Conservation (phyloP, 495 filamentous ascomycete genomes). For the Aspergillus indologenus region DNA sequence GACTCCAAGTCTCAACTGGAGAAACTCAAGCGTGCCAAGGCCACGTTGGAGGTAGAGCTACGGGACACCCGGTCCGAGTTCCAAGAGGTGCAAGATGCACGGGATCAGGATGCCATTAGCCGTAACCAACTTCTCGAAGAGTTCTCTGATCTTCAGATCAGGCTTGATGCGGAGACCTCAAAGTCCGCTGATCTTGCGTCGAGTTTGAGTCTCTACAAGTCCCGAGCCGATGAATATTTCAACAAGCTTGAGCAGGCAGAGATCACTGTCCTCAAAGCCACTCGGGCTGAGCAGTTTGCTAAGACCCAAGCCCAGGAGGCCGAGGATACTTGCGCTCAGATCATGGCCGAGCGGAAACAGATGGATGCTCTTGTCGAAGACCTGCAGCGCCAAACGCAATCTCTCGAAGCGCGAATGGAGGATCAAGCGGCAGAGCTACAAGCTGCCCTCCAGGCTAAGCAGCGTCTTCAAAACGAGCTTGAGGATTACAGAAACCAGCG, state of each 20-base stretch:
- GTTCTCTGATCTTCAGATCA: conserved; percentile 90
- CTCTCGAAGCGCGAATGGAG: conserved; percentile 85
- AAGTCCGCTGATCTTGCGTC: conserved; percentile 80
- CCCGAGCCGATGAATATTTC: conserved; percentile 93
- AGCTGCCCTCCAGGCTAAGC: conserved; percentile 83
- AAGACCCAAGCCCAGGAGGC: conserved; percentile 84
- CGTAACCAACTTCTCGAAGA: conserved; percentile 87
- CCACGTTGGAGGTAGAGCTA: conserved; percentile 80
- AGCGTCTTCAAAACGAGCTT: conserved; percentile 93
- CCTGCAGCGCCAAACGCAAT: conserved; percentile 82
- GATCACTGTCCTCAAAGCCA: conserved; percentile 89
- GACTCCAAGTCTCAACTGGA: conserved; percentile 86
- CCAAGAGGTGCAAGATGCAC: conserved; percentile 68
- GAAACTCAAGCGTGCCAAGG: conserved; percentile 73
- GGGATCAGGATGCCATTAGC: conserved; percentile 81
- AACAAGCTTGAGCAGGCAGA: conserved; percentile 96
- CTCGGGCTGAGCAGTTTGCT: conserved; percentile 88
- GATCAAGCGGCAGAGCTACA: conserved; percentile 89
- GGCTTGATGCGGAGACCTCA: conserved; percentile 83
- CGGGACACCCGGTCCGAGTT: conserved; percentile 81
- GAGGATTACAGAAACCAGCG: conserved; percentile 95
- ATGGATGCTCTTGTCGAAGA: conserved; percentile 89
- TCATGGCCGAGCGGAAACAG: conserved; percentile 88
- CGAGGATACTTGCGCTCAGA: conserved; percentile 83
- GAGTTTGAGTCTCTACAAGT: conserved; percentile 86